Evolutionary conservation across 306 rosid species (phyloP).

Genomic region (Acacia acuminata): DNA sequence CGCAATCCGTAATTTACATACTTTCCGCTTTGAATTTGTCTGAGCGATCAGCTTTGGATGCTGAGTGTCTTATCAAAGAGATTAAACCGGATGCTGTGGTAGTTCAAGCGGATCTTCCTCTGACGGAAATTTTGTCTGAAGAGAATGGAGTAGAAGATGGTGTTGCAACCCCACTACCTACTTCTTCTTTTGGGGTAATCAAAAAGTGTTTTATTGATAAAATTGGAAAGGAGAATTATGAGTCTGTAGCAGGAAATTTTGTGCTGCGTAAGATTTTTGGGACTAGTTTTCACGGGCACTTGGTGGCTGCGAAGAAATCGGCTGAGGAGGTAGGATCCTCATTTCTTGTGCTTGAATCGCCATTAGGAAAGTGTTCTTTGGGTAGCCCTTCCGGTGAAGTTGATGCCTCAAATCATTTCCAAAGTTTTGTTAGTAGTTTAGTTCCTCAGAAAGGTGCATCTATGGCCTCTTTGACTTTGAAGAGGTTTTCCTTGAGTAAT

Average conservation of each 20-base stretch:
- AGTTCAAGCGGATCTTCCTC: constrained; percentile 50
- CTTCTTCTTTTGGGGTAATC: constrained; percentile 65
- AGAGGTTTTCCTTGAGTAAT: constrained; percentile 42
- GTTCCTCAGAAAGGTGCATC: constrained; percentile 53
- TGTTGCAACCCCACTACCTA: constrained; percentile 47
- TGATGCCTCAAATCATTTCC: constrained; percentile 40
- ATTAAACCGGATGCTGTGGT: constrained; percentile 77
- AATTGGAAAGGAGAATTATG: constrained; percentile 64
- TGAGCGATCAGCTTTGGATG: constrained; percentile 65
- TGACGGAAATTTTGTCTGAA: constrained; percentile 41
- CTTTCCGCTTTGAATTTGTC: constrained; percentile 69
- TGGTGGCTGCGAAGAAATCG: constrained; percentile 65
- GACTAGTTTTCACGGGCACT: constrained; percentile 65
- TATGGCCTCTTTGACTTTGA: constrained; percentile 29
- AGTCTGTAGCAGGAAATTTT: constrained; percentile 53
- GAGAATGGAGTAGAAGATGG: constrained; percentile 25
- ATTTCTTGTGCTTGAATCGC: constrained; percentile 61
- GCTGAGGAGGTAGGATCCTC: constrained; percentile 66
- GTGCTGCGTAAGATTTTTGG: constrained; percentile 76
- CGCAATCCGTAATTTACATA: constrained; percentile 61
- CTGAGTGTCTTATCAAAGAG: constrained; percentile 49
- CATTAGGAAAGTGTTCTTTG: constrained; percentile 33
- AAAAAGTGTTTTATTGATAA: constrained; percentile 66
- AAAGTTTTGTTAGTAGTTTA: constrained; percentile 51
- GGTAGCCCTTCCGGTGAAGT: constrained; percentile 35